Percentiles rank a stretch among this genome's conserved stretches.
These are phyloP conservation scores for Talaromyces sp. DNA, from an alignment of 2,329 filamentous ascomycete genomes.

Conservation along the genomic window DNA sequence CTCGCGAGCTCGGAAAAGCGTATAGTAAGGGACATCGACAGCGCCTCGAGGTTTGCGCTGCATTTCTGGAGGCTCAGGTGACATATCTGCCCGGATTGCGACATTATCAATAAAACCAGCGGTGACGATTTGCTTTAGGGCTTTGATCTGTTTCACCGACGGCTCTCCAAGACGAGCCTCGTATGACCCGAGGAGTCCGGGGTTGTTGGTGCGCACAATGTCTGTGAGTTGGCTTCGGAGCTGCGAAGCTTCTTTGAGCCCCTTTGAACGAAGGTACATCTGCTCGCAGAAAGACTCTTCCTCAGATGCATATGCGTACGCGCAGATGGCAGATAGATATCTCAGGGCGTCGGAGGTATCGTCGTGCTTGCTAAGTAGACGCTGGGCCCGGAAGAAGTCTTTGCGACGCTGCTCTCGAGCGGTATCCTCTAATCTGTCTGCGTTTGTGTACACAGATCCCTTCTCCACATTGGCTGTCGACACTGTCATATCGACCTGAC, in stretches of 20 bases:
- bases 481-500: conserved; percentile 61
- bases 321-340: conserved; percentile 78
- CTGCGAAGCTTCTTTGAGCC: conserved; percentile 77
- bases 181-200: conserved; percentile 38
- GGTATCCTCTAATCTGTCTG: conserved; percentile 67
- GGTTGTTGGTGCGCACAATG: conserved; percentile 70
- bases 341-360: conserved; percentile 84
- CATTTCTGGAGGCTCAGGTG: conserved; percentile 63
- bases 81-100: conserved; percentile 83
- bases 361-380: conserved; percentile 73
- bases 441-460: conserved; percentile 48
- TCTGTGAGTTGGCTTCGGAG: conserved; percentile 76
- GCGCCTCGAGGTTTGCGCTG: conserved; percentile 70
- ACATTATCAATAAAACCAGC: conserved; percentile 92
- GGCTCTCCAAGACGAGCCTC: conserved; percentile 50
- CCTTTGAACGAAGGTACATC: conserved; percentile 83
- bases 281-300: conserved; percentile 68
- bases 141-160: conserved; percentile 64
- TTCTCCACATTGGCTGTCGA: conserved; percentile 36
- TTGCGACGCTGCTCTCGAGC: conserved; percentile 60
- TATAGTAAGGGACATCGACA: conserved; percentile 86
- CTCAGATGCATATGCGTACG: conserved; percentile 65
- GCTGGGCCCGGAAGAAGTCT: conserved; percentile 65
- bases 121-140: conserved; percentile 84
- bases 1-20: conserved; percentile 65